Base-by-base conservation (phyloP, 208 protist genomes). In the Leishmania braziliensis region DNA sequence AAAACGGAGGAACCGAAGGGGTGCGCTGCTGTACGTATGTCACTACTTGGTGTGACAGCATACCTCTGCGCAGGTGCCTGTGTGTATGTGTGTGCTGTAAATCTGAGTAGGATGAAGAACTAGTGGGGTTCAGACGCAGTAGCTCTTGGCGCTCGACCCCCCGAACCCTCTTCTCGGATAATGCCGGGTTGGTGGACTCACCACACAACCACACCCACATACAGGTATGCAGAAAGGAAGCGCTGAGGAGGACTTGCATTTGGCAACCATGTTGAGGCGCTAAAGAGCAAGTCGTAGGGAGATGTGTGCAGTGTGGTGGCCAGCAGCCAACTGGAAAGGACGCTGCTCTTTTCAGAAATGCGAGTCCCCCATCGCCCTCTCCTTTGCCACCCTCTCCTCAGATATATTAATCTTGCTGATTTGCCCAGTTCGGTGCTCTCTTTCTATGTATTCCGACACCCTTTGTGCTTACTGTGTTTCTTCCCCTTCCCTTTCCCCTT, bases 241-340 rank as follows among this genome's bases (percentile, higher is more conserved):
- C 29, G 29, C 33, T 16, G 63, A 68, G 14, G 16, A 33, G 9
- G 16, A 8, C 63, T 23, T 29, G 29, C 20, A 14, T 9, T 43
- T 9, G 26, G 29, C 29, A 3, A 39, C 23, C 14, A 68, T 43
- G 39, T 68, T 0, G 33, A 39, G 33, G 14, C 14, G 63, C 63
- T 39, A 1, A 39, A 23, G 33, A 29, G 63, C 63, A 68, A 3
- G 14, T 9, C 23, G 33, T 43, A 39, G 33, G 36, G 39, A 71
- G 66, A 71, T 39, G 39, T 46, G 36, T 16, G 39, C 66, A 18
- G 8, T 50, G 23, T 39, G 39, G 66, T 43, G 0, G 20, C 18
- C 66, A 50, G 29, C 39, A 71, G 33, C 20, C 66, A 71, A 71
- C 66, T 46, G 66, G 39, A 71, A 71, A 71, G 66, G 5, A 50